A percentile compares a stretch with the other conserved stretches of the same genome.
phyloP scores from a whole-genome alignment of 2,329 filamentous ascomycete genomes.

The Didymellaceae sp. region DNA sequence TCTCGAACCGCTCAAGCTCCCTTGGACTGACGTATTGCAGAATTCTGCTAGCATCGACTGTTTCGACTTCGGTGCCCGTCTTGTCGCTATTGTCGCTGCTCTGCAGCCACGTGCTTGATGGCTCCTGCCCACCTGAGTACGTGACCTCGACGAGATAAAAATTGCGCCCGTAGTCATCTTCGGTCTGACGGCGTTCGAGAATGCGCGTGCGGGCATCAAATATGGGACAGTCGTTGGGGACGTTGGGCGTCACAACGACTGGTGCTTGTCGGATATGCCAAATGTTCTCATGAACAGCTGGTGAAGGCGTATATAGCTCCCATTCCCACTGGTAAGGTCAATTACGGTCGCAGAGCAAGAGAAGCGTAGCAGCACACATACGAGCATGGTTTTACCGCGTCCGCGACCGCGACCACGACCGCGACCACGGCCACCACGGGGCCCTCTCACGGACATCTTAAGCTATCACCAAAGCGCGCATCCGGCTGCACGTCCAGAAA shows the following conservation, averaged over 20 bases:
- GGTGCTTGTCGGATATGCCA: slow-evolving; percentile 39
- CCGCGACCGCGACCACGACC: slow-evolving; percentile 25
- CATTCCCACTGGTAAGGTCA: slow-evolving; percentile 36
- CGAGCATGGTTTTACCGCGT: slow-evolving; percentile 26
- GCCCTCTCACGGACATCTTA: slow-evolving; percentile 35
- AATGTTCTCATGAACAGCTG: slow-evolving; percentile 38
- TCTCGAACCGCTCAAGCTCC: slow-evolving; percentile 44
- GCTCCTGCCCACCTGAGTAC: slow-evolving; percentile 5
- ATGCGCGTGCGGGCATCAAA: slow-evolving; percentile 37
- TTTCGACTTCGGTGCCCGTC: slow-evolving; percentile 18
- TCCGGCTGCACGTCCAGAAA: neutral
- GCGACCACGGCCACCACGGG: slow-evolving; percentile 18
- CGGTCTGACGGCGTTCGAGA: slow-evolving; percentile 36
- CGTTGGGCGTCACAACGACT: slow-evolving; percentile 32
- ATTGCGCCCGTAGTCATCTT: slow-evolving; percentile 30
- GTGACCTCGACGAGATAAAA: slow-evolving; percentile 36
- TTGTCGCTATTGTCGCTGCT: slow-evolving; percentile 10
- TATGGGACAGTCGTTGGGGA: slow-evolving; percentile 36
- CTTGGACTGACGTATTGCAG: slow-evolving; percentile 36
- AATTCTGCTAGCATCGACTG: slow-evolving; percentile 40
- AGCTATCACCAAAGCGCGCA: neutral
- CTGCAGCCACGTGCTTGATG: slow-evolving; percentile 7
- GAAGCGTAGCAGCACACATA: slow-evolving; percentile 8
- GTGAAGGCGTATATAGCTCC: slow-evolving; percentile 37
- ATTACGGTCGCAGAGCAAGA: neutral